Percentiles rank a stretch among this genome's conserved stretches.
phyloP scores from a whole-genome alignment of 768 basidiomycete species.

The Tulasnella sp. region DNA sequence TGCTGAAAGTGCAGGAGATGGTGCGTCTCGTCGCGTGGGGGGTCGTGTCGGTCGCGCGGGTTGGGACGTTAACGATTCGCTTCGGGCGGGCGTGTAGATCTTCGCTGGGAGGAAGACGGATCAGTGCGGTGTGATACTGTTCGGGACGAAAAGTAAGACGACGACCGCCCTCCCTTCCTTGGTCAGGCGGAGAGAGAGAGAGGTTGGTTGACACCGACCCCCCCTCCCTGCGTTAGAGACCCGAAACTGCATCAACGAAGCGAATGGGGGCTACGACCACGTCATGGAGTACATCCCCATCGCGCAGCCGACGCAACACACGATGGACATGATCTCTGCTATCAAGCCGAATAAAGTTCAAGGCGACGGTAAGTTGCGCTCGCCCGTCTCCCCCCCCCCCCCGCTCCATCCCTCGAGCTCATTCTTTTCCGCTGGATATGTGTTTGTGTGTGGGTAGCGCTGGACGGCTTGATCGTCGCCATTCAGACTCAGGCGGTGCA shows the following conservation, averaged over 20 bases:
- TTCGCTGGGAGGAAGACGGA: slow-evolving; percentile 88
- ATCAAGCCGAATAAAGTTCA: slow-evolving; percentile 42
- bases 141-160: slow-evolving; percentile 62
- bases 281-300: slow-evolving; percentile 62
- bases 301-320: slow-evolving; percentile 49
- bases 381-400: neutral
- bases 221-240: slow-evolving; percentile 35
- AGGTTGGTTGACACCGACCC: neutral
- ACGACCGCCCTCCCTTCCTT: neutral
- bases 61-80: neutral
- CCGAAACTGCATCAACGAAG: slow-evolving; percentile 48
- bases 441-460: slow-evolving; percentile 31
- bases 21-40: slow-evolving; percentile 26
- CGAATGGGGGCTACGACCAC: slow-evolving; percentile 59
- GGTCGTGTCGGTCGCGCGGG: neutral
- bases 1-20: slow-evolving; percentile 87
- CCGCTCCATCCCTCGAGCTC: neutral
- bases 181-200: neutral
- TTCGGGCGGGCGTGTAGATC: slow-evolving; percentile 47
- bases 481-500: slow-evolving; percentile 65
- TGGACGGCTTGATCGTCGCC: slow-evolving; percentile 80
- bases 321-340: slow-evolving; percentile 52
- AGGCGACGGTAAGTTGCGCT: slow-evolving; percentile 53
- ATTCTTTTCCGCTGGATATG: neutral
- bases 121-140: slow-evolving; percentile 79